A percentile compares a stretch with the other conserved stretches of the same genome.
phyloP scores from a whole-genome alignment of 345 rosid genomes.

The Brassica carinata region DNA sequence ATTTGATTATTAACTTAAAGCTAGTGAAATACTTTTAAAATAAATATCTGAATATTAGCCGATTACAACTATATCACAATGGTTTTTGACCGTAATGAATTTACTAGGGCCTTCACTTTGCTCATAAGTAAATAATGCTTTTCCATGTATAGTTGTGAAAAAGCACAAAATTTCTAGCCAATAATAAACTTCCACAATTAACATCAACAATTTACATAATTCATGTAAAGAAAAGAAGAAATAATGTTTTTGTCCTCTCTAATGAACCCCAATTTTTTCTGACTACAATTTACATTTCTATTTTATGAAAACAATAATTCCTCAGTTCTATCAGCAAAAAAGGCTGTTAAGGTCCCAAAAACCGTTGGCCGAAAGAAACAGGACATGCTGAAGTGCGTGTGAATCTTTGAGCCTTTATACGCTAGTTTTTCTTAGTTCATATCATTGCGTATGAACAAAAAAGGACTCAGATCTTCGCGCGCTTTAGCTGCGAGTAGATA shows the following conservation, averaged over 20 bases:
- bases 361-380: constrained; percentile 10
- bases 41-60: too few relatives aligned
- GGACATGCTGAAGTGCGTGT: background rate
- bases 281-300: constrained; percentile 32
- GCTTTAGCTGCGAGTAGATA: constrained; percentile 37
- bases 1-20: too few relatives aligned
- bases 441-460: background rate
- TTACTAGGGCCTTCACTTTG: background rate
- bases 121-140: background rate
- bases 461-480: constrained; percentile 31
- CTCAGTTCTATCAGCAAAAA: constrained; percentile 15
- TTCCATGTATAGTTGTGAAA: background rate
- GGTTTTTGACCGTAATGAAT: too few relatives aligned
- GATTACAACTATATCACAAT: too few relatives aligned
- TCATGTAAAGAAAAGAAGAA: constrained; percentile 21
- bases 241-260: constrained; percentile 11
- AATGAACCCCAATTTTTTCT: constrained; percentile 10
- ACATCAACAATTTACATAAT: constrained; percentile 26
- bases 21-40: too few relatives aligned
- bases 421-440: constrained; percentile 4
- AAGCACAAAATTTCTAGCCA: background rate
- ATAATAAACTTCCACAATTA: background rate
- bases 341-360: constrained; percentile 12
- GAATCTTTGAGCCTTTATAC: background rate
- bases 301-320: constrained; percentile 2